Conservation (phyloP, 768 basidiomycete genomes). For the Trichaptum fuscoviolaceum region DNA sequence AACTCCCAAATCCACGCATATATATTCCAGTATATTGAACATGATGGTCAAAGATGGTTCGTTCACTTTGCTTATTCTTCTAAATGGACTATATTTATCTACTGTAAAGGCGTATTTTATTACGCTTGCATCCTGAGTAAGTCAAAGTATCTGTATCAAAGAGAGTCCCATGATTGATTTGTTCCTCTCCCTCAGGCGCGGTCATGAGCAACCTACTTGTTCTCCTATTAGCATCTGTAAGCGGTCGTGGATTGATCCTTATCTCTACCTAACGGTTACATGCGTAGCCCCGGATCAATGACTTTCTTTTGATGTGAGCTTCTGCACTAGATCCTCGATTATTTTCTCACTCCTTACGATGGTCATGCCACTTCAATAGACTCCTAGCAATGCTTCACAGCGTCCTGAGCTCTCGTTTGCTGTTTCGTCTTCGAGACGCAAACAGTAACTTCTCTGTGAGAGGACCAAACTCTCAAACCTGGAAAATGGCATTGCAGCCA, state of each 20-base stretch:
- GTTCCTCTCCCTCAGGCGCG: background rate
- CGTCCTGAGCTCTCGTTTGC: background rate
- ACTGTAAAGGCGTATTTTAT: background rate
- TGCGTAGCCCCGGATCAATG: background rate
- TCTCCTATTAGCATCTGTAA: background rate
- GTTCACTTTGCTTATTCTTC: background rate
- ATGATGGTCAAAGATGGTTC: slow-evolving; percentile 1
- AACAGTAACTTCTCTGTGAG: background rate
- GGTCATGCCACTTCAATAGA: background rate
- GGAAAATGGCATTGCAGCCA: background rate
- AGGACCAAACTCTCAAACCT: background rate
- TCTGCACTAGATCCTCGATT: background rate
- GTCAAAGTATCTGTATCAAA: background rate
- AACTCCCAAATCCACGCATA: background rate
- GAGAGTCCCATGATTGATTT: too few relatives aligned
- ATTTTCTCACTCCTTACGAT: background rate
- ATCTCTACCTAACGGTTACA: background rate
- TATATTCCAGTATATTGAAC: background rate
- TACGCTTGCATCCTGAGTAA: background rate
- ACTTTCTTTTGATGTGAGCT: background rate
- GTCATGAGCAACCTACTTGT: background rate
- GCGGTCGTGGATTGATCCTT: background rate
- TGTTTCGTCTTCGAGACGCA: background rate
- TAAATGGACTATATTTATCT: background rate
- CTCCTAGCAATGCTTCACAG: background rate